Evolutionary conservation across 805 yeast species (phyloP).

Genomic region (Candida saitoana): DNA sequence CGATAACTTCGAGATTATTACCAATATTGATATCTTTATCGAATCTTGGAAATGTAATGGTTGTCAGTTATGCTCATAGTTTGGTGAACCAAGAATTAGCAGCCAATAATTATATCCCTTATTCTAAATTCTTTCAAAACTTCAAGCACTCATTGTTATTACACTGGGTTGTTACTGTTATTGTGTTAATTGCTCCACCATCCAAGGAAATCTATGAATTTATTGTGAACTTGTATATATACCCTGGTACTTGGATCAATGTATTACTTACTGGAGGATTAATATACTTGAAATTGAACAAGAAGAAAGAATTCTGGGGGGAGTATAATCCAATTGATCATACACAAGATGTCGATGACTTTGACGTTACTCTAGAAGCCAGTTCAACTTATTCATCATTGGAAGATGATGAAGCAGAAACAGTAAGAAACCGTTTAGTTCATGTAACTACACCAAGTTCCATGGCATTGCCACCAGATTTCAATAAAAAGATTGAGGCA

Average conservation of each 20-base stretch:
- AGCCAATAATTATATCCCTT: conserved; percentile 48
- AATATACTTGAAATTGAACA: conserved; percentile 45
- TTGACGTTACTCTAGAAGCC: neutral
- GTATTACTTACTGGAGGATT: conserved; percentile 50
- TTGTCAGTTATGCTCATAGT: conserved; percentile 59
- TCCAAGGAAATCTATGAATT: conserved; percentile 62
- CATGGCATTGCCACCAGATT: neutral
- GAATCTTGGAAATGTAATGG: conserved; percentile 61
- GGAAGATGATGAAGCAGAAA: conserved; percentile 7
- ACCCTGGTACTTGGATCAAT: conserved; percentile 61
- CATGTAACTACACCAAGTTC: conserved; percentile 12
- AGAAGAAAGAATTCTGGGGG: conserved; percentile 40
- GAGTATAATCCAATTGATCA: conserved; percentile 13
- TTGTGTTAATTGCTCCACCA: conserved; percentile 55
- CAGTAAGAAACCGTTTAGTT: neutral
- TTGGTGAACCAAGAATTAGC: conserved; percentile 58
- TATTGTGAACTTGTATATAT: conserved; percentile 57
- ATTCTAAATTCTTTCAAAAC: conserved; percentile 41
- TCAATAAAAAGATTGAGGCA: conserved; percentile 13
- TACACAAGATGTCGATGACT: conserved; percentile 3
- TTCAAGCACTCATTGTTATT: conserved; percentile 43
- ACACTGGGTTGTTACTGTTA: conserved; percentile 54
- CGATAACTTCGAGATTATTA: conserved; percentile 43
- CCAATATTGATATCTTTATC: conserved; percentile 60
- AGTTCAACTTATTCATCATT: conserved; percentile 5